Percentiles rank a stretch among this genome's conserved stretches.
These are phyloP conservation scores for Thielaviopsis musarum DNA, from an alignment of 2,329 filamentous ascomycete species.

Conservation along the genomic window DNA sequence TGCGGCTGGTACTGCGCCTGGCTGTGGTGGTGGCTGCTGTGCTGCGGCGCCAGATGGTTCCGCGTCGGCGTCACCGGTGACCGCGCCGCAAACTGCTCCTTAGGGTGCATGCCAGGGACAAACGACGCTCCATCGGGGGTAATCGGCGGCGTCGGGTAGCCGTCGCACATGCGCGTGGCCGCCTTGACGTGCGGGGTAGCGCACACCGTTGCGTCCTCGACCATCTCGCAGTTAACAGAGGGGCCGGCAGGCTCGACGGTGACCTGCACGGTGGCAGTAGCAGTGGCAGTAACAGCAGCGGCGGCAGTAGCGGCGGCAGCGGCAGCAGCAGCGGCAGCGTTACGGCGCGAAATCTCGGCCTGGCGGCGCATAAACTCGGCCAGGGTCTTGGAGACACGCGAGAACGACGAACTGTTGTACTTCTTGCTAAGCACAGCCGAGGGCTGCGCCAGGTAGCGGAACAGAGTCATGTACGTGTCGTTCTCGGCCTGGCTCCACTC, in stretches of 20 bases:
- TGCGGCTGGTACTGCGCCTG: slow-evolving; percentile 11
- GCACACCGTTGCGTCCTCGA: slow-evolving; percentile 43
- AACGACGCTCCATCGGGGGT: slow-evolving; percentile 56
- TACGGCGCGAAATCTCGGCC: slow-evolving; percentile 35
- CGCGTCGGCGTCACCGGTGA: slow-evolving; percentile 47
- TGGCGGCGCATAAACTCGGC: slow-evolving; percentile 43
- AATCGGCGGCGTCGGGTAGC: slow-evolving; percentile 72
- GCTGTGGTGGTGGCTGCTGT: slow-evolving; percentile 16
- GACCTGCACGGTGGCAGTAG: slow-evolving; percentile 25
- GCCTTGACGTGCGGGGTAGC: slow-evolving; percentile 62
- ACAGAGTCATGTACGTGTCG: slow-evolving; percentile 42
- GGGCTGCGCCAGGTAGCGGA: slow-evolving; percentile 41
- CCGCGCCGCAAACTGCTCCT: slow-evolving; percentile 33
- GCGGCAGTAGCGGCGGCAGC: slow-evolving; percentile 40
- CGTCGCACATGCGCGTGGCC: slow-evolving; percentile 37
- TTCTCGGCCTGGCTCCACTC: slow-evolving; percentile 64
- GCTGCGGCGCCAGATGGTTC: slow-evolving; percentile 22
- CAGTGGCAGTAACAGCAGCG: slow-evolving; percentile 14
- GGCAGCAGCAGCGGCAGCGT: slow-evolving; percentile 17
- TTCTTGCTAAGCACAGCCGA: slow-evolving; percentile 42
- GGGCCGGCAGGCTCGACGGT: slow-evolving; percentile 55
- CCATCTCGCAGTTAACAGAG: slow-evolving; percentile 35
- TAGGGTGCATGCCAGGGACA: slow-evolving; percentile 28
- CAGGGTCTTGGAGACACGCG: slow-evolving; percentile 36
- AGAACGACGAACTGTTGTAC: slow-evolving; percentile 37